A percentile compares a stretch with the other conserved stretches of the same genome.
Evolutionary conservation across 345 rosid genomes (phyloP).

Genomic region (Clarkia xantiana): DNA sequence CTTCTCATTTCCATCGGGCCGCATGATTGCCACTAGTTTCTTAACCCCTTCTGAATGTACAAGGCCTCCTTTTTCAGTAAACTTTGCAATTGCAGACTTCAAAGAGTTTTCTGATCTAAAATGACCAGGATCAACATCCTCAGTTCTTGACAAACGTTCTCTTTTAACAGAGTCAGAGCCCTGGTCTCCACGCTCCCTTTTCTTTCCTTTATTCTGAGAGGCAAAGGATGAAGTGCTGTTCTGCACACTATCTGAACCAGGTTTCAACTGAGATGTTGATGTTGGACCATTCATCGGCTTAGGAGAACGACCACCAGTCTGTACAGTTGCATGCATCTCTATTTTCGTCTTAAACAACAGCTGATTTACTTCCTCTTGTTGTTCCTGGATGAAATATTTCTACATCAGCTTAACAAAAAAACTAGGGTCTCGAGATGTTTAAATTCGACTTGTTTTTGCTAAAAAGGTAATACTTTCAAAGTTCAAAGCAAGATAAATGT

Average conservation of each 20-base stretch:
- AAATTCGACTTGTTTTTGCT: too few relatives aligned
- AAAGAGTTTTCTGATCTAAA: slow-evolving; percentile 37
- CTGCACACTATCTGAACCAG: slow-evolving; percentile 52
- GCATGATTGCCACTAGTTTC: slow-evolving; percentile 66
- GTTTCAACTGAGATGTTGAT: slow-evolving; percentile 34
- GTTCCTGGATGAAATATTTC: neutral
- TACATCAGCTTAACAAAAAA: too few relatives aligned
- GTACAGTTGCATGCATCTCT: slow-evolving; percentile 70
- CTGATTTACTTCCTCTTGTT: slow-evolving; percentile 47
- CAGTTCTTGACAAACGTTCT: slow-evolving; percentile 41
- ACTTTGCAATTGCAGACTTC: slow-evolving; percentile 52
- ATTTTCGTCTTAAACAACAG: slow-evolving; percentile 44
- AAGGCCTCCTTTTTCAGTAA: slow-evolving; percentile 71
- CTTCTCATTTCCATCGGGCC: slow-evolving; percentile 49
- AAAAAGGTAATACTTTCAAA: too few relatives aligned
- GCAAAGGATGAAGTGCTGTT: slow-evolving; percentile 32
- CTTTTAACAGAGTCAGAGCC: slow-evolving; percentile 52
- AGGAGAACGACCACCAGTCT: slow-evolving; percentile 72
- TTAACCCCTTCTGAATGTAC: slow-evolving; percentile 70
- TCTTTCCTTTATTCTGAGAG: slow-evolving; percentile 77
- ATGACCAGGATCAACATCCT: slow-evolving; percentile 47
- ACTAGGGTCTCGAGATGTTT: too few relatives aligned
- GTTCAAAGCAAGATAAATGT: too few relatives aligned
- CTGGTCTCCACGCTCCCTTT: slow-evolving; percentile 81
- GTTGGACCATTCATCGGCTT: slow-evolving; percentile 16